phyloP scores from a whole-genome alignment of 805 yeast genomes.

The Candida odintsovae region DNA sequence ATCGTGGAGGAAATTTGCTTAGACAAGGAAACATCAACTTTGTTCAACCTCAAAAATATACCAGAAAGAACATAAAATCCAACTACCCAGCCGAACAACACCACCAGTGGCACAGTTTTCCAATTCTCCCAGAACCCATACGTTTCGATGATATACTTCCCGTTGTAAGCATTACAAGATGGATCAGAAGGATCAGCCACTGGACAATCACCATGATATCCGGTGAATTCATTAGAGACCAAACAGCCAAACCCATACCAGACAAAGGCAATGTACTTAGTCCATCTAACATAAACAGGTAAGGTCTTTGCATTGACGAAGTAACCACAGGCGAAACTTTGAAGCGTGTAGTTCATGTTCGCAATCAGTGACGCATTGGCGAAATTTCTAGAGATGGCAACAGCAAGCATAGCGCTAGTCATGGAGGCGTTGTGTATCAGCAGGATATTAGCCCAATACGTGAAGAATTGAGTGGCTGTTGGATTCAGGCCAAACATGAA shows the following conservation, averaged over 20 bases:
- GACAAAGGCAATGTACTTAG: slow-evolving; percentile 65
- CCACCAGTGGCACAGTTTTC: slow-evolving; percentile 60
- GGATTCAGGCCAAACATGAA: slow-evolving; percentile 72
- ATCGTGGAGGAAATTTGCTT: slow-evolving; percentile 12
- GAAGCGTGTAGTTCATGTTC: slow-evolving; percentile 33
- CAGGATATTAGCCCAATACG: slow-evolving; percentile 55
- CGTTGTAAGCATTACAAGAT: slow-evolving; percentile 45
- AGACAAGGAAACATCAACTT: slow-evolving; percentile 23
- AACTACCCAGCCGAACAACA: slow-evolving; percentile 51
- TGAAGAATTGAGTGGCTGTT: slow-evolving; percentile 43
- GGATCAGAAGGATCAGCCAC: slow-evolving; percentile 16
- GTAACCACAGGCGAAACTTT: slow-evolving; percentile 77
- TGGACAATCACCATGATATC: slow-evolving; percentile 57
- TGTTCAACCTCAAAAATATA: slow-evolving; percentile 41
- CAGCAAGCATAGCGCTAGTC: slow-evolving; percentile 44
- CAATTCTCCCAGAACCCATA: slow-evolving; percentile 63
- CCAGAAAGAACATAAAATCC: slow-evolving; percentile 47
- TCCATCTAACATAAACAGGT: slow-evolving; percentile 88
- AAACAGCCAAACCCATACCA: slow-evolving; percentile 78
- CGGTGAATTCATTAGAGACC: slow-evolving; percentile 58
- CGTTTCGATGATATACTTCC: slow-evolving; percentile 44
- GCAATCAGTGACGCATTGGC: slow-evolving; percentile 20
- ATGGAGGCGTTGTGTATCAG: slow-evolving; percentile 52
- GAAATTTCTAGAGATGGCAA: slow-evolving; percentile 20
- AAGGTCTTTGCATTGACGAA: slow-evolving; percentile 65